Evolutionary conservation across 2,329 filamentous ascomycete genomes (phyloP).

Genomic region (Clarireedia sp.): DNA sequence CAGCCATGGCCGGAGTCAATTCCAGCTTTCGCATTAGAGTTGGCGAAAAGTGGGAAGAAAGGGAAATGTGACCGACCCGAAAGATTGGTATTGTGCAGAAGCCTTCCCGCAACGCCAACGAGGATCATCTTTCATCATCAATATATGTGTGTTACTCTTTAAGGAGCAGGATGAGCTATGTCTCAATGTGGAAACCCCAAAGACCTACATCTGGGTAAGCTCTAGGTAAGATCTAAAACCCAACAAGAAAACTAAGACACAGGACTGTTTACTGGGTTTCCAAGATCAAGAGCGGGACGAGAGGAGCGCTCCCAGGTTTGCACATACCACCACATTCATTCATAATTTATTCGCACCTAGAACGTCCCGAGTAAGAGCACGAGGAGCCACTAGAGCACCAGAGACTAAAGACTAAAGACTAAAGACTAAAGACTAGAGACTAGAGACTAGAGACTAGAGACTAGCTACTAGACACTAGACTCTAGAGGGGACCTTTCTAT

Average conservation of each 20-base stretch:
- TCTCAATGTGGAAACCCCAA: neutral
- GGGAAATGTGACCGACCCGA: conserved; percentile 4
- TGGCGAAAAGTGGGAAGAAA: neutral
- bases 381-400: no score
- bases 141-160: conserved; percentile 5
- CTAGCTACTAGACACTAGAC: no score
- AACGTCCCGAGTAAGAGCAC: no score
- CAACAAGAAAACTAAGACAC: neutral
- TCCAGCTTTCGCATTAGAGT: neutral
- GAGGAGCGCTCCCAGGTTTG: conserved; percentile 5
- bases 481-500: no score
- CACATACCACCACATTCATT: conserved; percentile 1
- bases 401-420: no score
- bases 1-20: no score
- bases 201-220: neutral
- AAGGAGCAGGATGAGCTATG: neutral
- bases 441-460: no score
- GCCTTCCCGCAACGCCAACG: conserved; percentile 11
- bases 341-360: neutral
- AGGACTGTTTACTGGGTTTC: neutral
- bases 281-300: conserved; percentile 7
- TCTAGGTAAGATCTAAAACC: neutral
- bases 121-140: conserved; percentile 8
- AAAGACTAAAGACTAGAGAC: no score
- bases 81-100: conserved; percentile 10